A percentile compares a stretch with the other conserved stretches of the same genome.
Evolutionary conservation across 176 grass and related monocot species (phyloP).

Genomic region (Musa schizocarpa): DNA sequence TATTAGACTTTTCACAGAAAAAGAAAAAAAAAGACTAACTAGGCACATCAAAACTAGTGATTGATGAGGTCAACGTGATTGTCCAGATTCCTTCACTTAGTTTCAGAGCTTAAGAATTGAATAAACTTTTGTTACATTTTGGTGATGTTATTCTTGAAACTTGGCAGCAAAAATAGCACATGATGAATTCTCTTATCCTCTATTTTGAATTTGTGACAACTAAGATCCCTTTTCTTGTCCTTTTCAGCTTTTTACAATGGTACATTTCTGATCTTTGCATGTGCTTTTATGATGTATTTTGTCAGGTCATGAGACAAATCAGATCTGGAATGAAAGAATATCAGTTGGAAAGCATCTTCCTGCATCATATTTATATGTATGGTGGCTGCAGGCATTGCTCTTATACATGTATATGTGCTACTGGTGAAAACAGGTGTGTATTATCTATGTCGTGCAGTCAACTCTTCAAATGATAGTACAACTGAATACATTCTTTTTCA

Average conservation of each 20-base stretch:
- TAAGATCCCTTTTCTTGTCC: too few relatives aligned
- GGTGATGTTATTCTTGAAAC: not conserved
- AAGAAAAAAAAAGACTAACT: not conserved
- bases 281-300: constrained; percentile 17
- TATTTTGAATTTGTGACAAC: not conserved
- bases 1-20: not conserved
- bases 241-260: not conserved
- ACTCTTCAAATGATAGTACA: not conserved
- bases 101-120: too few relatives aligned
- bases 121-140: too few relatives aligned
- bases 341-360: constrained; percentile 93
- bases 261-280: too few relatives aligned
- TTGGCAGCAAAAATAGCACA: not conserved
- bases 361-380: constrained; percentile 87
- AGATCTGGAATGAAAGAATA: constrained; percentile 88
- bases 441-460: not conserved
- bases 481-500: not conserved
- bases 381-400: constrained; percentile 90
- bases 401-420: constrained; percentile 98
- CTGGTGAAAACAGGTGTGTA: constrained; percentile 70
- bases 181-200: not conserved
- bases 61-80: too few relatives aligned
- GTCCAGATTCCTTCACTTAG: too few relatives aligned
- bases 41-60: too few relatives aligned
- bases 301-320: constrained; percentile 78